Conservation (phyloP, 495 filamentous ascomycete genomes). For the Talaromyces trachyspermus region DNA sequence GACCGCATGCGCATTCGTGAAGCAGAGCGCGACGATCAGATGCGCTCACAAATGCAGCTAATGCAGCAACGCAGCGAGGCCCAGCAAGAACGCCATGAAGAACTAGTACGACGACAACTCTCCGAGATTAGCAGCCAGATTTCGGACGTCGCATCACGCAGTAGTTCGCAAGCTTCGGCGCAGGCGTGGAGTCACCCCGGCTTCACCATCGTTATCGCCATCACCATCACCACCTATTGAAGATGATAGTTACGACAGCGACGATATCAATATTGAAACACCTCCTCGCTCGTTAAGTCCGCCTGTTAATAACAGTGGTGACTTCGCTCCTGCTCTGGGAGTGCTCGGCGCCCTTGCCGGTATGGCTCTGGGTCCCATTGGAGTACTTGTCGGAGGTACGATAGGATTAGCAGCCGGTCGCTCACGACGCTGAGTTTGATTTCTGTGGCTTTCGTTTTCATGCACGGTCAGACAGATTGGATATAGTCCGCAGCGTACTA, state of each 20-base stretch:
- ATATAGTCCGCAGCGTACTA: no score
- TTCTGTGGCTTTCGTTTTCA: no score
- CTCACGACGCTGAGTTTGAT: neutral
- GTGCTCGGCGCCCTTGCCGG: neutral
- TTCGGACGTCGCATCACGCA: neutral
- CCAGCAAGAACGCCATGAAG: no score
- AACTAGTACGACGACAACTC: neutral
- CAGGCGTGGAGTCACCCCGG: neutral
- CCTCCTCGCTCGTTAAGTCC: neutral
- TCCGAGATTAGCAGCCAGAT: neutral
- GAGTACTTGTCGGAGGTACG: neutral
- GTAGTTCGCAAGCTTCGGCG: neutral
- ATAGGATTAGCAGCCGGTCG: neutral
- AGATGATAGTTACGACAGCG: neutral
- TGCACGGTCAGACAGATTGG: no score
- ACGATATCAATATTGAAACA: neutral
- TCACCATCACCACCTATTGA: neutral
- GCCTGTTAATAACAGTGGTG: neutral
- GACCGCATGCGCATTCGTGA: slow-evolving; percentile 62
- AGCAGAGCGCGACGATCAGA: slow-evolving; percentile 15
- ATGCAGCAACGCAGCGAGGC: no score
- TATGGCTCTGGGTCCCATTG: neutral
- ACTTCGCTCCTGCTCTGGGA: no score
- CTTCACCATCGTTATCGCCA: no score
- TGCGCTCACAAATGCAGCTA: neutral